Evolutionary conservation across 176 grass and related monocot species (phyloP).

Genomic region (Echinochloa phyllopogon): DNA sequence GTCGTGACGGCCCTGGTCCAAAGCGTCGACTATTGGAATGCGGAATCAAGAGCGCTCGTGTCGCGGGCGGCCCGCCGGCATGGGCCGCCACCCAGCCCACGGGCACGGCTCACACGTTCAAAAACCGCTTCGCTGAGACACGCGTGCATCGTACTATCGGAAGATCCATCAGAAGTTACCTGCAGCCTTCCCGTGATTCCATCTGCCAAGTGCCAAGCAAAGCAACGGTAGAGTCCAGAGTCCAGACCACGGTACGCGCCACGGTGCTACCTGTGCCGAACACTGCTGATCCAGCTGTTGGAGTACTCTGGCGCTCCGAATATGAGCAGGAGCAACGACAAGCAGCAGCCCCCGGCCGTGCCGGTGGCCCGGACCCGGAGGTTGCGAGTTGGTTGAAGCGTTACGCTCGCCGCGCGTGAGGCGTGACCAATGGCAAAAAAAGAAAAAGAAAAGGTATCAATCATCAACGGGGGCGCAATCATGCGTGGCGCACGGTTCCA

Average conservation of each 20-base stretch:
- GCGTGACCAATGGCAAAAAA: too few species aligned
- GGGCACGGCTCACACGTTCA: background rate
- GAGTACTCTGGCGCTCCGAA: background rate
- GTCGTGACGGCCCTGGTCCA: background rate
- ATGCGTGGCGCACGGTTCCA: background rate
- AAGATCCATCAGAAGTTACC: background rate
- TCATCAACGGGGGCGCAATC: background rate
- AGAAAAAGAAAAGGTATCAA: too few species aligned
- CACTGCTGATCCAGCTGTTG: background rate
- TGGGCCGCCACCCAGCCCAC: background rate
- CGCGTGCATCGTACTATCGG: background rate
- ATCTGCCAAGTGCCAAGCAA: background rate
- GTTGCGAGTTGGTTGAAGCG: background rate
- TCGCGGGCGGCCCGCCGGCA: background rate
- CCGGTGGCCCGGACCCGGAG: background rate
- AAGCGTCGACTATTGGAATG: background rate
- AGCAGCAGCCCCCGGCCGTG: too few species aligned
- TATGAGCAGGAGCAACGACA: background rate
- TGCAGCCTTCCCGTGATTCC: background rate
- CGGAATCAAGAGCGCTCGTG: background rate
- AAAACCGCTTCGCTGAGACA: background rate
- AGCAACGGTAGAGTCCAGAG: background rate
- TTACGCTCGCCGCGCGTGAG: conserved; percentile 1
- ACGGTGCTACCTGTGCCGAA: background rate
- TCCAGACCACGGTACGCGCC: too few species aligned